Conservation (phyloP, 1,139 yeast species). For the Yamadazyma friedrichii region DNA sequence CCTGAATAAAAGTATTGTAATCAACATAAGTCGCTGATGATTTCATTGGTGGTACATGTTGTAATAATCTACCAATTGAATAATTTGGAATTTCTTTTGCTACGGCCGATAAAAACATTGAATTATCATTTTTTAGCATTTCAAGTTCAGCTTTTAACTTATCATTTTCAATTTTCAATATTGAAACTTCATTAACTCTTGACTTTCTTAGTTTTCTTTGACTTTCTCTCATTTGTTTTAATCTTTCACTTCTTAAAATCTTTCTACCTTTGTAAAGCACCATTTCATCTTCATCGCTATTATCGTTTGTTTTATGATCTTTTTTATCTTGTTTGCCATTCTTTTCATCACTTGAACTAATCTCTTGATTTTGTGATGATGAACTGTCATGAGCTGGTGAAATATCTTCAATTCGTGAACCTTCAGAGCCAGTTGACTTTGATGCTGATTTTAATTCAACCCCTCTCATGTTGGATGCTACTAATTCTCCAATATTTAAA, state of each 20-base stretch:
- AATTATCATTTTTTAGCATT: slow-evolving; percentile 4
- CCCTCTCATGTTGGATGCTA: too few species aligned
- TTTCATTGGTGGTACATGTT: slow-evolving; percentile 5
- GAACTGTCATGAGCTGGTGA: too few species aligned
- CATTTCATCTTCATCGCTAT: slow-evolving; percentile 5
- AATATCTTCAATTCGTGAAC: too few species aligned
- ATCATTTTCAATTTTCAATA: slow-evolving; percentile 5
- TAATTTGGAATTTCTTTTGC: slow-evolving; percentile 6
- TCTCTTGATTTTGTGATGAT: background rate
- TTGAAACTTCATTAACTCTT: slow-evolving; percentile 3
- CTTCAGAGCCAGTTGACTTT: too few species aligned
- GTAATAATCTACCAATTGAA: slow-evolving; percentile 7
- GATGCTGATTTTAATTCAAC: too few species aligned
- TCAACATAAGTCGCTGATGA: slow-evolving; percentile 1
- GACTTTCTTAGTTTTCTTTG: slow-evolving; percentile 7
- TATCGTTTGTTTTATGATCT: background rate
- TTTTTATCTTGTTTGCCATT: background rate
- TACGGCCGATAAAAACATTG: slow-evolving; percentile 5
- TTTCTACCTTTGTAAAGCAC: slow-evolving; percentile 10
- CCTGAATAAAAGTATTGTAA: slow-evolving; percentile 3
- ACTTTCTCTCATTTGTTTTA: slow-evolving; percentile 11
- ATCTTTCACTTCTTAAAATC: slow-evolving; percentile 7
- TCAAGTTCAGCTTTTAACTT: slow-evolving; percentile 4
- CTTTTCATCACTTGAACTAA: background rate
- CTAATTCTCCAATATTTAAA: too few species aligned